phyloP scores from a whole-genome alignment of 2,329 filamentous ascomycete species.

The Colletotrichum siamense region DNA sequence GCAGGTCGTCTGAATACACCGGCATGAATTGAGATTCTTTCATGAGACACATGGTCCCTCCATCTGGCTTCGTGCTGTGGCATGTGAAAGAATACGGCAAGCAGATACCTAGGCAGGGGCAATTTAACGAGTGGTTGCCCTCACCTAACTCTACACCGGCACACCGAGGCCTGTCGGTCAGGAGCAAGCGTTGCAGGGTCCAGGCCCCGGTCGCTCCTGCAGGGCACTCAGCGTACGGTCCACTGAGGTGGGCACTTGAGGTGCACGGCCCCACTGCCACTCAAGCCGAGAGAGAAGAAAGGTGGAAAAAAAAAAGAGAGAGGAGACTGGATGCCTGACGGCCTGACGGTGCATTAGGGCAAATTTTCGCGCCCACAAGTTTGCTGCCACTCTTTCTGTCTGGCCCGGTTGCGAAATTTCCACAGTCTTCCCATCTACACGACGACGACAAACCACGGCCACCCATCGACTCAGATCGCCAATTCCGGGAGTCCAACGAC shows the following conservation, averaged over 20 bases:
- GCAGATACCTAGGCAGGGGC: not conserved
- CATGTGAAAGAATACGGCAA: not conserved
- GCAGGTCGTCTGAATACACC: not conserved
- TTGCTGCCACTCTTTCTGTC: not conserved
- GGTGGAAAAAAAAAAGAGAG: not conserved
- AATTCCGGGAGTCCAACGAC: conserved; percentile 51
- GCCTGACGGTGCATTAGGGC: not conserved
- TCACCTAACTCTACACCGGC: not conserved
- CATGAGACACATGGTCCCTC: not conserved
- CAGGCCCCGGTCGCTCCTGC: not conserved
- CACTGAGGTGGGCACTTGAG: not conserved
- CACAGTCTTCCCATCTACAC: conserved; percentile 21
- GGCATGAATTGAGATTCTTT: not conserved
- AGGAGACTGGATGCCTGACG: not conserved
- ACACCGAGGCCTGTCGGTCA: not conserved
- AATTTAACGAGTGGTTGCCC: not conserved
- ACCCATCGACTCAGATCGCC: conserved; percentile 40
- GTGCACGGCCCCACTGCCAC: not conserved
- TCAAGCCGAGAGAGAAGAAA: not conserved
- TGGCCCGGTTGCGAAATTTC: not conserved
- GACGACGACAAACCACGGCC: conserved; percentile 36
- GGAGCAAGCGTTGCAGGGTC: not conserved
- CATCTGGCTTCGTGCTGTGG: not conserved
- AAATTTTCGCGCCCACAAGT: conserved; percentile 4
- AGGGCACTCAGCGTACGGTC: not conserved